A percentile compares a stretch with the other conserved stretches of the same genome.
phyloP scores from a whole-genome alignment of 192 early-diverging fungal species.

The Entomortierella chlamydospora region DNA sequence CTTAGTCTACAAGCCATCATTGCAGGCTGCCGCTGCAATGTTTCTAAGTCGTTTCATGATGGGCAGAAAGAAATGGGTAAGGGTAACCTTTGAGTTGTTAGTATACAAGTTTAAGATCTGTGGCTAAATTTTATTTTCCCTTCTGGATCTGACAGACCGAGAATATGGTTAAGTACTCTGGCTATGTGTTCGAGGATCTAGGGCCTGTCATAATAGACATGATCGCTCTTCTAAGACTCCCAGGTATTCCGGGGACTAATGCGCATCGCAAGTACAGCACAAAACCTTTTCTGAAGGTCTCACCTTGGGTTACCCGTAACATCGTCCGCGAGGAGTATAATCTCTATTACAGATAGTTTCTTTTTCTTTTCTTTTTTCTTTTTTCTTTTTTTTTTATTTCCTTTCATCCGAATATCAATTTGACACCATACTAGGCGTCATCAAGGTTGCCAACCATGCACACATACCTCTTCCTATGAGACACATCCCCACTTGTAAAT shows the following conservation, averaged over 20 bases:
- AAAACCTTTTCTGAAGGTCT: background rate
- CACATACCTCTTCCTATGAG: no score
- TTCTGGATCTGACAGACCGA: background rate
- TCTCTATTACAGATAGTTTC: no score
- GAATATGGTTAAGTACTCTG: background rate
- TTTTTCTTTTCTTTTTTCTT: no score
- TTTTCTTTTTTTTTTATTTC: no score
- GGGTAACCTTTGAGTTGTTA: no score
- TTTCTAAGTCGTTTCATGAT: constrained; percentile 85
- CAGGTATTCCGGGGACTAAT: background rate
- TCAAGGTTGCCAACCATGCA: no score
- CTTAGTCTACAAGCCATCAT: constrained; percentile 73
- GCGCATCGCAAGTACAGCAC: background rate
- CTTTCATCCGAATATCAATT: no score
- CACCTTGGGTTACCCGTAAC: no score
- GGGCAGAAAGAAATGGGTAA: constrained; percentile 70
- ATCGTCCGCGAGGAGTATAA: no score
- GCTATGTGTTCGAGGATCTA: background rate
- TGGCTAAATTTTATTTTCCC: no score
- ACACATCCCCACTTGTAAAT: no score
- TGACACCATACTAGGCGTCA: no score
- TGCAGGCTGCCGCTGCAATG: constrained; percentile 80
- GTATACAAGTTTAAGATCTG: background rate
- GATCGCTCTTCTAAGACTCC: background rate
- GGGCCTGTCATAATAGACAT: background rate